Evolutionary conservation across 2,329 filamentous ascomycete genomes (phyloP).

Genomic region (Phoma herbarum): DNA sequence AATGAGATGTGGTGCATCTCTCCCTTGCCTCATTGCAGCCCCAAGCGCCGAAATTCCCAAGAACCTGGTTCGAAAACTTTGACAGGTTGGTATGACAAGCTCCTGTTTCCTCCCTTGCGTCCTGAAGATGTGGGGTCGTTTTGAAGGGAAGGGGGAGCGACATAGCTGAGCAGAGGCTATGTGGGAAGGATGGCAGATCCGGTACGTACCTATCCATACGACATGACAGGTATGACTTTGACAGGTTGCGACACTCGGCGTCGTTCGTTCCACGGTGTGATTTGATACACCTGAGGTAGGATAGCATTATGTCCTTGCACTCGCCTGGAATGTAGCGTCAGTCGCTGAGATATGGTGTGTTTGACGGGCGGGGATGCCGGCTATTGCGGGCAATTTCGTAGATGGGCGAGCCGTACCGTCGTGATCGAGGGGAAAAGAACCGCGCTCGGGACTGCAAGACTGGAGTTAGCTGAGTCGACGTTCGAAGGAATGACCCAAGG

Average conservation of each 20-base stretch:
- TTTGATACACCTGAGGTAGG: slow-evolving; percentile 88
- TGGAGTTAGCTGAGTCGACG: slow-evolving; percentile 20
- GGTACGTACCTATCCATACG: slow-evolving; percentile 87
- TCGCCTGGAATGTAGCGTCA: slow-evolving; percentile 69
- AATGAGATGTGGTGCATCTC: slow-evolving; percentile 30
- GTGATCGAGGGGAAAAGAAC: slow-evolving; percentile 96
- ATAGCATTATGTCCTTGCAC: slow-evolving; percentile 87
- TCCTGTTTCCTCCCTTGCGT: slow-evolving; percentile 33
- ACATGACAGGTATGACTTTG: slow-evolving; percentile 88
- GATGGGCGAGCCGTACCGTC: slow-evolving; percentile 70
- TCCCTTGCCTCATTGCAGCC: slow-evolving; percentile 35
- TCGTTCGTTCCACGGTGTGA: slow-evolving; percentile 85
- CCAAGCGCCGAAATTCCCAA: slow-evolving; percentile 29
- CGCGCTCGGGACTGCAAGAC: slow-evolving; percentile 78
- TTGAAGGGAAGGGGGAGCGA: slow-evolving; percentile 9
- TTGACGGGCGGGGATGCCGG: slow-evolving; percentile 6
- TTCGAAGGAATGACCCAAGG: slow-evolving; percentile 11
- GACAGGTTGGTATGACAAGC: slow-evolving; percentile 47
- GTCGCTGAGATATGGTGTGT: slow-evolving; percentile 7
- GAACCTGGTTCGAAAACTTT: slow-evolving; percentile 42
- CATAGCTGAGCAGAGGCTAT: slow-evolving; percentile 18
- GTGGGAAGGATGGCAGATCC: slow-evolving; percentile 26
- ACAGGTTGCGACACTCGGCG: slow-evolving; percentile 81
- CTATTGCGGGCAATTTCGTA: slow-evolving; percentile 41
- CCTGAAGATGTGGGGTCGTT: slow-evolving; percentile 12